These are phyloP conservation scores for Fusarium subglutinans DNA, from an alignment of 2,329 filamentous ascomycete genomes.

Conservation along the genomic window DNA sequence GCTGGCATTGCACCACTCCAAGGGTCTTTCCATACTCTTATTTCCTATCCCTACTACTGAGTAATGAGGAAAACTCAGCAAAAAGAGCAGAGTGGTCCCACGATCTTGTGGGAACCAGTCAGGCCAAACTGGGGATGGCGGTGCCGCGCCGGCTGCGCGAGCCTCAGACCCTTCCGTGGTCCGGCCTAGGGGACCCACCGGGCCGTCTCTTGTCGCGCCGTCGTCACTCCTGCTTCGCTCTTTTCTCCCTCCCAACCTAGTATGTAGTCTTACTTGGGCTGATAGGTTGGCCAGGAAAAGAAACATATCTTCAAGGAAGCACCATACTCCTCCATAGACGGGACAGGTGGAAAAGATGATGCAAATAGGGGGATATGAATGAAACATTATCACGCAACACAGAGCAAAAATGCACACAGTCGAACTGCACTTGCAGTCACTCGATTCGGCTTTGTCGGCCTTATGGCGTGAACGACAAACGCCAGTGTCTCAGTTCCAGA, in stretches of 20 bases:
- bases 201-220: conserved; percentile 3
- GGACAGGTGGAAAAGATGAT: not conserved
- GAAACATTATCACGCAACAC: not conserved
- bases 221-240: not conserved
- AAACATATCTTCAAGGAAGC: not conserved
- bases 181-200: conserved; percentile 2
- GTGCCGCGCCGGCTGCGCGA: conserved; percentile 6
- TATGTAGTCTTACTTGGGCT: not conserved
- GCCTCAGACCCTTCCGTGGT: conserved; percentile 16
- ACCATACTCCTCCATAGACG: not conserved
- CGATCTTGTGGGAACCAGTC: conserved; percentile 9
- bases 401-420: not conserved
- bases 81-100: conserved; percentile 4
- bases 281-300: not conserved
- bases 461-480: conserved; percentile 22
- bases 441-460: not conserved
- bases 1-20: not conserved
- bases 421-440: conserved; percentile 2
- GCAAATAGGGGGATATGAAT: not conserved
- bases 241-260: not conserved
- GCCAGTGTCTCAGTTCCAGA: conserved; percentile 30
- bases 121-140: not conserved
- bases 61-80: not conserved
- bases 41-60: not conserved
- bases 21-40: not conserved